phyloP scores from a whole-genome alignment of 108 stramenopile genomes.

The Pseudonitzschia multiseries region DNA sequence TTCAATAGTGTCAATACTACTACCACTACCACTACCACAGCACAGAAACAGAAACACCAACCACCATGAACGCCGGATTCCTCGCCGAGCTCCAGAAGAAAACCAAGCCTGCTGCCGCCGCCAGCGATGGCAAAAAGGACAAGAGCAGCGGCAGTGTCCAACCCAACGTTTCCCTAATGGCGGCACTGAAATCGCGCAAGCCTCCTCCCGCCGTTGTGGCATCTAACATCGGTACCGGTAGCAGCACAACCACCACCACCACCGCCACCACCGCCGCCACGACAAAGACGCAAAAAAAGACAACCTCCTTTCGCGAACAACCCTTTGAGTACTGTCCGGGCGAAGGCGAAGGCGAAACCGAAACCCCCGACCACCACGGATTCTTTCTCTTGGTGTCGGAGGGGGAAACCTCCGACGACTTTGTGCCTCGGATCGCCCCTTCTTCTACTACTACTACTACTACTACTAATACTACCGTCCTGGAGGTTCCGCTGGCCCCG shows the following conservation, averaged over 20 bases:
- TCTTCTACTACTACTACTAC: neutral
- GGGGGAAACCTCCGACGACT: constrained; percentile 4
- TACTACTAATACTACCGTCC: neutral
- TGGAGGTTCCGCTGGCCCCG: constrained; percentile 59
- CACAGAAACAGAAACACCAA: neutral
- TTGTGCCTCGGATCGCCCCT: neutral
- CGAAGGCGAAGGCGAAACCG: neutral
- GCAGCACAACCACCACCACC: neutral
- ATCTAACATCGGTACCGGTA: neutral
- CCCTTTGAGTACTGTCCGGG: neutral
- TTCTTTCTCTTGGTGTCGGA: neutral
- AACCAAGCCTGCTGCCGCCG: neutral
- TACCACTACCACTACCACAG: neutral
- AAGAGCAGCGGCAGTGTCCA: too few relatives aligned
- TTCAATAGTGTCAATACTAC: too few relatives aligned
- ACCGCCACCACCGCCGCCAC: neutral
- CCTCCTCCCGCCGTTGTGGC: neutral
- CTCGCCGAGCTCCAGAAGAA: constrained; percentile 3
- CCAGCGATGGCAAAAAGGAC: neutral
- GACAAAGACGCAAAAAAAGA: neutral
- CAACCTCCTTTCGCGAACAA: neutral
- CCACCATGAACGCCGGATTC: neutral
- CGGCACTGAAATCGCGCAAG: constrained; percentile 8
- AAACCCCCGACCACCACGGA: neutral
- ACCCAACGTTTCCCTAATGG: too few relatives aligned